Percentiles rank a stretch among this genome's conserved stretches.
These are phyloP conservation scores for Diaporthe velutina DNA, from an alignment of 2,329 filamentous ascomycete genomes.

Conservation along the genomic window DNA sequence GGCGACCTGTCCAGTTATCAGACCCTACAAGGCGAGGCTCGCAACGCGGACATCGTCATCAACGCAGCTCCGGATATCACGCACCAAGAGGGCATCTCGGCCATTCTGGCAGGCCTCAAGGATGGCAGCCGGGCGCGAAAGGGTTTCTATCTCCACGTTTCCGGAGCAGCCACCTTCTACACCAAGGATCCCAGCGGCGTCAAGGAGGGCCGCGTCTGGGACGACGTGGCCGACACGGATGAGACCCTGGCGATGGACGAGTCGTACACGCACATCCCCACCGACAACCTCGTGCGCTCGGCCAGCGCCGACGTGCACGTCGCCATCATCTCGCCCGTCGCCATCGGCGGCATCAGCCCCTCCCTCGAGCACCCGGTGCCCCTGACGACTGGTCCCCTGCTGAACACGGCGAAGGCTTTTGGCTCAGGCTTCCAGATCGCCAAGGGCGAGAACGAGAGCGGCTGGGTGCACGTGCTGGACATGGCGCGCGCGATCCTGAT, in stretches of 20 bases:
- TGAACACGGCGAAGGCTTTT: conserved; percentile 32
- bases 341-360: conserved; percentile 33
- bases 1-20: conserved; percentile 33
- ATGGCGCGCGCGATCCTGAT: conserved; percentile 38
- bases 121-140: conserved; percentile 19
- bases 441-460: conserved; percentile 37
- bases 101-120: conserved; percentile 32
- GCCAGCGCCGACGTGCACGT: conserved; percentile 36
- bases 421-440: conserved; percentile 38
- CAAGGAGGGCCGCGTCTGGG: conserved; percentile 36
- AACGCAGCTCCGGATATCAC: conserved; percentile 39
- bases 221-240: conserved; percentile 40
- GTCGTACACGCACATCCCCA: conserved; percentile 36
- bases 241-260: conserved; percentile 35
- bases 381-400: conserved; percentile 25
- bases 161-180: conserved; percentile 40
- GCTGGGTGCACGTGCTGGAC: conserved; percentile 38
- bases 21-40: conserved; percentile 3
- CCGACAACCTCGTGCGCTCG: conserved; percentile 38
- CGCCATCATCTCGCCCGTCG: conserved; percentile 38
- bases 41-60: conserved; percentile 39
- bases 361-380: conserved; percentile 31
- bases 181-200: conserved; percentile 34
- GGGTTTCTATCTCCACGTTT: conserved; percentile 41
- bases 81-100: conserved; percentile 38